These are phyloP conservation scores for Arabidopsis lyrata DNA, from an alignment of 441 rosid species.

Conservation along the genomic window DNA sequence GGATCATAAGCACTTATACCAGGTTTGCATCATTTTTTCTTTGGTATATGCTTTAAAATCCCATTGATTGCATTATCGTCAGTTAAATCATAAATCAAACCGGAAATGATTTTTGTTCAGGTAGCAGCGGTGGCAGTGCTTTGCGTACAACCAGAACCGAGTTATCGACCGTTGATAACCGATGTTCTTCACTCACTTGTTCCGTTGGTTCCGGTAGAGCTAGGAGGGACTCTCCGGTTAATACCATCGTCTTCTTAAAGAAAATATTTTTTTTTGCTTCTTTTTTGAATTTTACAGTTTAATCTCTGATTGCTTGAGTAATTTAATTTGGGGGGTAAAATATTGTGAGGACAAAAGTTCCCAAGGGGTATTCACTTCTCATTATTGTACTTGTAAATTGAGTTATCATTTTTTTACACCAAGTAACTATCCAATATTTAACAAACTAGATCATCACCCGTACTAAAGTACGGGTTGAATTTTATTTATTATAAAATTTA, in stretches of 20 bases:
- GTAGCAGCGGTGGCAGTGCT: constrained; percentile 98
- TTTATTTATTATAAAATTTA: too few relatives aligned
- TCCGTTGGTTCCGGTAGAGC: constrained; percentile 80
- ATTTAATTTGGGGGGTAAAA: constrained; percentile 15
- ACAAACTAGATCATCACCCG: too few relatives aligned
- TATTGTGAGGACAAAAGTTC: not conserved
- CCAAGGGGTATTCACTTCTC: constrained; percentile 11
- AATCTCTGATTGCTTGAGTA: constrained; percentile 1
- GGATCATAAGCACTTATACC: constrained; percentile 90
- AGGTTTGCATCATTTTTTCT: constrained; percentile 53
- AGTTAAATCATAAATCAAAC: not conserved
- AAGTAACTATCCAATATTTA: constrained; percentile 1
- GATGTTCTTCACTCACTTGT: constrained; percentile 94
- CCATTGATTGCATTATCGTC: not conserved
- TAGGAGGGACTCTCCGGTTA: constrained; percentile 87
- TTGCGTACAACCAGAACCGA: constrained; percentile 95
- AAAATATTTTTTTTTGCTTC: not conserved
- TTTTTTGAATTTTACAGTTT: not conserved
- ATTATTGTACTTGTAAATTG: constrained; percentile 31
- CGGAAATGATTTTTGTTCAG: constrained; percentile 45
- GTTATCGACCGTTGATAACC: constrained; percentile 88
- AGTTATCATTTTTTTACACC: not conserved
- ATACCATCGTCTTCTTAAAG: constrained; percentile 20
- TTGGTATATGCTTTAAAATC: not conserved
- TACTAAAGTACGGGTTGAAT: too few relatives aligned